Percentiles rank a stretch among this genome's conserved stretches.
phyloP scores from a whole-genome alignment of 345 rosid genomes.

The Kernera saxatilis region DNA sequence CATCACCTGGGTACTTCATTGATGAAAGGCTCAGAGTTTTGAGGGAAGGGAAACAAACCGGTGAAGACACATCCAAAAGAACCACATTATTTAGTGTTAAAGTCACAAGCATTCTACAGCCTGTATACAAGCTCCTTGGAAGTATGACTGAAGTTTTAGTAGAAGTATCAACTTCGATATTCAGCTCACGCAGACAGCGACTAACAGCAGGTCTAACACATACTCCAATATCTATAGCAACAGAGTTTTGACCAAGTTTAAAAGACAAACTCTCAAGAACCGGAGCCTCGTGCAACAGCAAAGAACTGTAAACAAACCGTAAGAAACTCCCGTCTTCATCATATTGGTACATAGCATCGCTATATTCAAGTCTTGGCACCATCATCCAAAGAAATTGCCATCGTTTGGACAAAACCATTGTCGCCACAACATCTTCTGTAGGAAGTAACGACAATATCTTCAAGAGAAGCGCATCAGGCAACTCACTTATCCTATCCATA shows the following conservation, averaged over 20 bases:
- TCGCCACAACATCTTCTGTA: neutral
- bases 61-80: neutral
- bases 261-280: neutral
- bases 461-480: neutral
- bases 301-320: too few species aligned
- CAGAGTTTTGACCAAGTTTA: neutral
- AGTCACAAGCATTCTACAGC: neutral
- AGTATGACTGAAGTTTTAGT: neutral
- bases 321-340: neutral
- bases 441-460: neutral
- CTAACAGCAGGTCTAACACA: neutral
- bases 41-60: neutral
- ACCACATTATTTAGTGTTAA: neutral
- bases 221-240: neutral
- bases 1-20: neutral
- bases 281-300: neutral
- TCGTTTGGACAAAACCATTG: conserved; percentile 11
- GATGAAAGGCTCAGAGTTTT: neutral
- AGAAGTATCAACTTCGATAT: neutral
- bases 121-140: neutral
- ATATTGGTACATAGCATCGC: neutral
- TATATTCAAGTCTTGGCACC: neutral
- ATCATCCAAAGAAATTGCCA: neutral
- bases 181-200: neutral
- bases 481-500: neutral